These are phyloP conservation scores for Phylloporus sp. DNA, from an alignment of 768 basidiomycete genomes.

Conservation along the genomic window DNA sequence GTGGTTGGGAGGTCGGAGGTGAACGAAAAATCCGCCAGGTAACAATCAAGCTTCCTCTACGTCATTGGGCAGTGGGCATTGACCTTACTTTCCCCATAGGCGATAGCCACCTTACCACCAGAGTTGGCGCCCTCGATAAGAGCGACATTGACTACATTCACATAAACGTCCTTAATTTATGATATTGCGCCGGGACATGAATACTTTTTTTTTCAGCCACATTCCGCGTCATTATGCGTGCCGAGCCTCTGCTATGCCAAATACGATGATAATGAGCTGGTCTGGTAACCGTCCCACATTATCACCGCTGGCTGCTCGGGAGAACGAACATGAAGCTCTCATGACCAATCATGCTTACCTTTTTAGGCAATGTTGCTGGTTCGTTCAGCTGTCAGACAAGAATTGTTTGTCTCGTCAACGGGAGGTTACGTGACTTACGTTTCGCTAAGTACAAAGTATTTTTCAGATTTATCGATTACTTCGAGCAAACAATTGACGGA, in stretches of 20 bases:
- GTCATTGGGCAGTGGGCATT: neutral
- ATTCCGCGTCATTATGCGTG: neutral
- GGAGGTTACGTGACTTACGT: conserved; percentile 8
- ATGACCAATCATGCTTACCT: conserved; percentile 44
- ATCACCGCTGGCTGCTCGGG: conserved; percentile 36
- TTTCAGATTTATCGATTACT: conserved; percentile 3
- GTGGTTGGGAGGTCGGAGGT: conserved; percentile 88
- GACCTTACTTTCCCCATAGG: conserved; percentile 18
- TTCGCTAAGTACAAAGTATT: neutral
- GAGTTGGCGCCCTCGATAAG: conserved; percentile 25
- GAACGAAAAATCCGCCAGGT: conserved; percentile 62
- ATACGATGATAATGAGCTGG: conserved; percentile 38
- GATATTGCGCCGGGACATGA: neutral
- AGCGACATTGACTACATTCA: conserved; percentile 9
- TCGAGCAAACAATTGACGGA: neutral
- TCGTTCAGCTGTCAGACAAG: conserved; percentile 69
- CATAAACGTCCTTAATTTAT: conserved; percentile 12
- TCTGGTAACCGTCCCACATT: conserved; percentile 33
- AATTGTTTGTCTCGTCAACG: neutral
- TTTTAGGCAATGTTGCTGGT: conserved; percentile 32
- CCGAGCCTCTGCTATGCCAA: conserved; percentile 22
- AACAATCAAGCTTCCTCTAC: conserved; percentile 10
- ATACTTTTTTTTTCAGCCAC: conserved; percentile 4
- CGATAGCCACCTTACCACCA: conserved; percentile 17
- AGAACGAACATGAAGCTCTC: conserved; percentile 51